A percentile compares a stretch with the other conserved stretches of the same genome.
These are phyloP conservation scores for Ambrosia artemisiifolia DNA, from an alignment of 129 eudicot species.

Conservation along the genomic window DNA sequence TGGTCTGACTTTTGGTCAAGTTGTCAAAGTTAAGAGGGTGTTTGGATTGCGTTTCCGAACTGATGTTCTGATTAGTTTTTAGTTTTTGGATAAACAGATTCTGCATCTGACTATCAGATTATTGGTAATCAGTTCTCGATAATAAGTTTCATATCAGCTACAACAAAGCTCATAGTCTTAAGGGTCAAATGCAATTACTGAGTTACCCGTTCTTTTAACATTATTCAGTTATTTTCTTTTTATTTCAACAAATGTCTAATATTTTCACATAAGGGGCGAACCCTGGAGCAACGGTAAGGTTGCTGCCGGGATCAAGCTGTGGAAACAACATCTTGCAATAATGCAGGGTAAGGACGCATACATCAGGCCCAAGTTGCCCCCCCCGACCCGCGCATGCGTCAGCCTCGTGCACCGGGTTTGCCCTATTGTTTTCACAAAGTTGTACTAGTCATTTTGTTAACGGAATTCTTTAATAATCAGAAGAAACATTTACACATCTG, in stretches of 20 bases:
- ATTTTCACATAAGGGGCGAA: neutral
- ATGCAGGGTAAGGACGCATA: no score
- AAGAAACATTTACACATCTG: neutral
- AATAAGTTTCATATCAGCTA: neutral
- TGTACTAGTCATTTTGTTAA: neutral
- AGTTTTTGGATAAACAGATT: neutral
- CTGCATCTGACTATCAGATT: neutral
- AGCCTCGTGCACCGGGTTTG: no score
- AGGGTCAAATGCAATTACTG: neutral
- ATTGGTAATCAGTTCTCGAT: neutral
- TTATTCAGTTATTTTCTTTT: neutral
- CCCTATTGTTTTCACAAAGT: no score
- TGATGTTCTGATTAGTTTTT: neutral
- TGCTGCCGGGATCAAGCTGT: no score
- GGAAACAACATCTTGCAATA: no score
- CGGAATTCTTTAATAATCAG: neutral
- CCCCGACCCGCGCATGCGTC: no score
- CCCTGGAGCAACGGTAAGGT: no score
- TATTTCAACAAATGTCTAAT: neutral
- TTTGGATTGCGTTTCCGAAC: neutral
- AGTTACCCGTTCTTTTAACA: neutral
- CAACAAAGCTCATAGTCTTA: neutral
- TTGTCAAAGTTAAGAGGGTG: neutral
- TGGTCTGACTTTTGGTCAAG: neutral
- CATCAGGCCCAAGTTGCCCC: no score